phyloP scores from a whole-genome alignment of 23 red algal species.

The Gracilaria domingensis region DNA sequence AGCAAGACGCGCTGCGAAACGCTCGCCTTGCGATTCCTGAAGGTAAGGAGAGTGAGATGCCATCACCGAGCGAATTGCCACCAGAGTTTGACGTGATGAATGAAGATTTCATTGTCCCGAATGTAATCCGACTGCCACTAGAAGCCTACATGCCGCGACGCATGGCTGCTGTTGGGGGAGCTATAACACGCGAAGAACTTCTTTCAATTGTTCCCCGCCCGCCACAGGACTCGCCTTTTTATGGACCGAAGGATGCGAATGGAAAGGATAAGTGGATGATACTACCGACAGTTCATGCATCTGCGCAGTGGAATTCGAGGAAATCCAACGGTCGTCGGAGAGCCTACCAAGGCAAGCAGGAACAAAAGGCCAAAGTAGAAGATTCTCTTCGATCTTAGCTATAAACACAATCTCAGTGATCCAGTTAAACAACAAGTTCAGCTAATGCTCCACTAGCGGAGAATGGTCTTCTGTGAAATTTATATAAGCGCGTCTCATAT shows the following conservation, averaged over 20 bases:
- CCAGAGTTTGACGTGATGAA: constrained; percentile 15
- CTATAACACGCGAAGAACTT: constrained; percentile 7
- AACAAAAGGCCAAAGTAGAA: neutral
- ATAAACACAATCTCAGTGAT: neutral
- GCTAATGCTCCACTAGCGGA: neutral
- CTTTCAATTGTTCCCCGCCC: constrained; percentile 26
- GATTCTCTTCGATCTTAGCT: neutral
- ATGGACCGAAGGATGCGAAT: neutral
- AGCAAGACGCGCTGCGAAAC: constrained; percentile 71
- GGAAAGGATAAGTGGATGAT: neutral
- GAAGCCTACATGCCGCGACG: constrained; percentile 73
- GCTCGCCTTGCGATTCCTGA: constrained; percentile 34
- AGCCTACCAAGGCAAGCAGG: neutral
- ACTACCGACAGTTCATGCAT: constrained; percentile 31
- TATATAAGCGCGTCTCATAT: neutral
- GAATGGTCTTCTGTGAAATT: neutral
- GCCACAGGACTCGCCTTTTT: neutral
- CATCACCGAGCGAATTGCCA: neutral
- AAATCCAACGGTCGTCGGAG: constrained; percentile 21
- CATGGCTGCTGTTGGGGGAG: constrained; percentile 3
- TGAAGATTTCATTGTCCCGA: constrained; percentile 48
- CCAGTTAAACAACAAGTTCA: neutral
- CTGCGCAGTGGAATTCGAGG: constrained; percentile 41
- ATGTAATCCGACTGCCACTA: constrained; percentile 59
- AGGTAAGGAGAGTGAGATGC: neutral